These are phyloP conservation scores for Cryptococcus sp. DNA, from an alignment of 1,284 basidiomycete species.

Conservation along the genomic window DNA sequence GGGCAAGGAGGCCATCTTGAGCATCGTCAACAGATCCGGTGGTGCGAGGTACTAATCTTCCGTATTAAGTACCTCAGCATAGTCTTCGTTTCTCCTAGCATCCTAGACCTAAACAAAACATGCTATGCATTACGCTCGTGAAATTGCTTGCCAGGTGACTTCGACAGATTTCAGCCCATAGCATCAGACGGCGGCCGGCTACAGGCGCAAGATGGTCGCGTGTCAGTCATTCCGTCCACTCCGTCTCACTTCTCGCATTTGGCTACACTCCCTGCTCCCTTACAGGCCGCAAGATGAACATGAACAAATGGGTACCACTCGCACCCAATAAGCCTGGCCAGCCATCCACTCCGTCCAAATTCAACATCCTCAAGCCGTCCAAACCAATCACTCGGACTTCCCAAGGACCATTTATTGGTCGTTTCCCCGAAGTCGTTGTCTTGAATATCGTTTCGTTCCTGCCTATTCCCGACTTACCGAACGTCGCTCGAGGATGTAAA, in stretches of 20 bases:
- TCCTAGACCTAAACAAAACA: too few species aligned
- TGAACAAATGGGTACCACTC: slow-evolving; percentile 43
- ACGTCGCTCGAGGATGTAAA: slow-evolving; percentile 64
- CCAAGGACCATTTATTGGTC: slow-evolving; percentile 59
- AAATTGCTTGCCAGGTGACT: too few species aligned
- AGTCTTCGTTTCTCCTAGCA: too few species aligned
- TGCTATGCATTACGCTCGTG: too few species aligned
- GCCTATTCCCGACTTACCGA: slow-evolving; percentile 70
- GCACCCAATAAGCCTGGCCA: slow-evolving; percentile 33
- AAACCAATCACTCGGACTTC: slow-evolving; percentile 51
- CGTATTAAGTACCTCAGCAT: not conserved
- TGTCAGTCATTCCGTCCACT: not conserved
- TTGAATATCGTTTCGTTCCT: slow-evolving; percentile 65
- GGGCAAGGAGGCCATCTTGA: slow-evolving; percentile 75
- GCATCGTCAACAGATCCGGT: slow-evolving; percentile 53
- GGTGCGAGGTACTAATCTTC: slow-evolving; percentile 15
- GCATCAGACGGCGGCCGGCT: too few species aligned
- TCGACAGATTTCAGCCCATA: too few species aligned
- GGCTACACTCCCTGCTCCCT: not conserved
- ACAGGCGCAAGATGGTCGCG: not conserved
- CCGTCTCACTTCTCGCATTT: not conserved
- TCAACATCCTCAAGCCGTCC: slow-evolving; percentile 40
- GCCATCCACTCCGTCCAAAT: slow-evolving; percentile 56
- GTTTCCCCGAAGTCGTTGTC: slow-evolving; percentile 71
- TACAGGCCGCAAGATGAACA: slow-evolving; percentile 4